Conservation (phyloP, 2,329 filamentous ascomycete species). For the Fusarium hostae region DNA sequence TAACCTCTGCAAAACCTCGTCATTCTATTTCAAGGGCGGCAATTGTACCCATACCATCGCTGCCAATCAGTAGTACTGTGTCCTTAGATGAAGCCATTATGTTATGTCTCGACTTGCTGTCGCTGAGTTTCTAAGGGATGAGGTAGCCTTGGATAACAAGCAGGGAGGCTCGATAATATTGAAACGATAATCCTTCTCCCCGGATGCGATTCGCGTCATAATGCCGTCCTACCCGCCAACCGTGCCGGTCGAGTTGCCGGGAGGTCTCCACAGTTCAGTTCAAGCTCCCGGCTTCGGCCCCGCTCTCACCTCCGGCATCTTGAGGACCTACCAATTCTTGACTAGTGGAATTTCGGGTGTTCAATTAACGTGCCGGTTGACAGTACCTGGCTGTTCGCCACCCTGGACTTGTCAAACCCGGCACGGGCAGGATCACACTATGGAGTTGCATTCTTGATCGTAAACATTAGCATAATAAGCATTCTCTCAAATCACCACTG, state of each 20-base stretch:
- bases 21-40: neutral
- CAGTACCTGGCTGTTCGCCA: neutral
- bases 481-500: neutral
- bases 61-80: neutral
- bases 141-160: too few relatives aligned
- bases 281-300: neutral
- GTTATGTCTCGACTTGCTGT: neutral
- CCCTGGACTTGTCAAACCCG: neutral
- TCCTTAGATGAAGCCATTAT: neutral
- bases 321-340: neutral
- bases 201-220: neutral
- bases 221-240: neutral
- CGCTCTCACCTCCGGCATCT: neutral
- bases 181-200: fast-evolving
- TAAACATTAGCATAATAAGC: too few relatives aligned
- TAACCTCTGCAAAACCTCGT: neutral
- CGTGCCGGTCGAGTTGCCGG: neutral
- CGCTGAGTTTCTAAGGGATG: neutral
- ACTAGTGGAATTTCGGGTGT: neutral
- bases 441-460: neutral
- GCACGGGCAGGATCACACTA: neutral
- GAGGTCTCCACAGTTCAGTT: neutral
- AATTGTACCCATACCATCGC: neutral
- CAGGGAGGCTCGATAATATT: fast-evolving
- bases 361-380: neutral